Conservation (phyloP, 306 rosid species). For the Castanea sativa region DNA sequence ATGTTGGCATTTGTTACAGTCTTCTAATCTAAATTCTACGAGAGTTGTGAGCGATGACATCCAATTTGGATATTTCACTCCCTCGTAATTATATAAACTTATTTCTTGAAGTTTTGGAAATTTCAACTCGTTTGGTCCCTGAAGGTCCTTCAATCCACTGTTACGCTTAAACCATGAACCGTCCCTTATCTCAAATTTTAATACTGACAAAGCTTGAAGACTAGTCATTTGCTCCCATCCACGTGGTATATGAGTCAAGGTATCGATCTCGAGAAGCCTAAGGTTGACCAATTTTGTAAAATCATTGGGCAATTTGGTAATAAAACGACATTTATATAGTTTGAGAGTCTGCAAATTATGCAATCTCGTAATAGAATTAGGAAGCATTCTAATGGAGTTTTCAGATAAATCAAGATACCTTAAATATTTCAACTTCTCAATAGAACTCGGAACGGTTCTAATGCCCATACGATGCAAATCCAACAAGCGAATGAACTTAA, state of each 20-base stretch:
- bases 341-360: conserved; percentile 28
- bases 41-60: too few relatives aligned
- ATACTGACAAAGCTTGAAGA: background rate
- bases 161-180: background rate
- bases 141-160: too few relatives aligned
- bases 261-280: conserved; percentile 15
- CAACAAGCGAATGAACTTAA: conserved; percentile 20
- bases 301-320: conserved; percentile 18
- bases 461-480: background rate
- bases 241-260: too few relatives aligned
- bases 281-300: conserved; percentile 15
- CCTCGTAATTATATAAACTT: too few relatives aligned
- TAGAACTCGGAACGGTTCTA: background rate
- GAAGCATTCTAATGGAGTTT: too few relatives aligned
- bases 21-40: rapidly evolving
- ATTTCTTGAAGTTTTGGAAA: rapidly evolving
- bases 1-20: too few relatives aligned
- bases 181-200: background rate
- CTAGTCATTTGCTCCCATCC: too few relatives aligned
- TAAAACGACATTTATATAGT: background rate
- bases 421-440: conserved; percentile 24
- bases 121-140: too few relatives aligned
- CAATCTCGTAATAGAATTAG: background rate
- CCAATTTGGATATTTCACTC: too few relatives aligned
- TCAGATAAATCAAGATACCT: background rate